Evolutionary conservation across 345 rosid genomes (phyloP), one percentile per base, ranked within the genome.

Genomic region (Boechera divaricarpa): DNA sequence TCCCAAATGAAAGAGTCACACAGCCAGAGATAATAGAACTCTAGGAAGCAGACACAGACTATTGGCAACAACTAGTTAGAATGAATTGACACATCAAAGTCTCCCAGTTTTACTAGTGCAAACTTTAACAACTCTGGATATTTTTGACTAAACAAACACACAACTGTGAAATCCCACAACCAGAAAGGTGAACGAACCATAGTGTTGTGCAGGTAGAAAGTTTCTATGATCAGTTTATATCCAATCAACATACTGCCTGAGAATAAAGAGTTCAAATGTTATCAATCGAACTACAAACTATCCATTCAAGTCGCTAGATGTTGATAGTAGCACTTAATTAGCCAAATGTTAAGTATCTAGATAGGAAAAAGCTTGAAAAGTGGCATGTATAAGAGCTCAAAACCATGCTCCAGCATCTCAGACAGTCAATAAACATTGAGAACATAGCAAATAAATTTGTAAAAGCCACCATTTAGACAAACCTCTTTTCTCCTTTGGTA

Each of bases 401-500:
- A 26, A 41, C 21, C 47, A 51, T 32, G 64, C 13, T 73, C 71
- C 21, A 31, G 45, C 15, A 52, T 60, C 48, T 60, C 56, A 39
- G 33, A 69, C 42, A 69, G 65, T 63, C 70, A 26, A 53, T 55
- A 52, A 60, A 49, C 62, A 75, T 4, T 36, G 60, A 75, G 38
- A 76, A 67, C 53, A 60, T 39, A 51, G 28, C 54, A 69, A 52
- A 58, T 32, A 61, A 51, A 32, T 59, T 24, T 60, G 26, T 13
- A 2, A 33, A 32, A 49, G 32, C 47, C 54, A 48, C 4, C 9
- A 66, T n/a, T 29, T 31, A 65, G 57, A 82, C 79, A 69, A 53
- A 96, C 99, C 91, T 95, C 98, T 85, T 91, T 96, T 84, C 83
- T 93, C 82, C 89, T 89, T 32, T 89, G 97, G 67, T 84, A 77